Evolutionary conservation across 106 monocot species (phyloP).

Genomic region (Dendrobium officinale): DNA sequence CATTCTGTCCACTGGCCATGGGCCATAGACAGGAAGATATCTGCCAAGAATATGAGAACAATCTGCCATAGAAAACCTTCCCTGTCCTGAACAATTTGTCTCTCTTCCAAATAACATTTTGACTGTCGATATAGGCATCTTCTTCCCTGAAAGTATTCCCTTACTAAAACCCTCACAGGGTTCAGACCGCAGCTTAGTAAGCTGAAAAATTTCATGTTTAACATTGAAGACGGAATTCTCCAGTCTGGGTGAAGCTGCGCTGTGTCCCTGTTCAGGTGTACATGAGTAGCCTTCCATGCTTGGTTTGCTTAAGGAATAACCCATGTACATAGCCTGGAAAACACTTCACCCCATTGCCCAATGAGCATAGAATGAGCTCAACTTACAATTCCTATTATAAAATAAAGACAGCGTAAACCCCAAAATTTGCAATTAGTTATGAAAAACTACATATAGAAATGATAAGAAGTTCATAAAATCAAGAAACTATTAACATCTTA

Average conservation of each 20-base stretch:
- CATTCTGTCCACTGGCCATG: conserved; percentile 59
- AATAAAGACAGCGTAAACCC: background rate
- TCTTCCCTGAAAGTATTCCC: conserved; percentile 14
- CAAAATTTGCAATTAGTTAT: background rate
- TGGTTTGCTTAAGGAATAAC: conserved; percentile 47
- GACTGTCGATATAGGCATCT: conserved; percentile 34
- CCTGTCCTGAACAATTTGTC: conserved; percentile 50
- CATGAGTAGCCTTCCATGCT: conserved; percentile 21
- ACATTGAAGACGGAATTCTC: conserved; percentile 8
- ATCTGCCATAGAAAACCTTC: conserved; percentile 63
- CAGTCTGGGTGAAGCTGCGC: conserved; percentile 12
- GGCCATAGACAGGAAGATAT: conserved; percentile 73
- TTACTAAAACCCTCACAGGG: conserved; percentile 35
- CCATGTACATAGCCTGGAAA: conserved; percentile 25
- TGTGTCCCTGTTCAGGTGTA: background rate
- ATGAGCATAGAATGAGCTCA: background rate
- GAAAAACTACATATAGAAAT: too few species aligned
- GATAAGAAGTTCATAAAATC: background rate
- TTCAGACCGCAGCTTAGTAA: conserved; percentile 54
- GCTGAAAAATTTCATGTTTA: conserved; percentile 60
- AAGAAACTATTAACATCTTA: background rate
- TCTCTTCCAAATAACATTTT: conserved; percentile 69
- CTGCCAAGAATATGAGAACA: conserved; percentile 63
- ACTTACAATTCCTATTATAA: background rate
- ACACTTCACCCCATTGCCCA: background rate